Evolutionary conservation across 2,329 filamentous ascomycete genomes (phyloP), one percentile per base, ranked within the genome.

Genomic region (Arthrobotrys conoides): DNA sequence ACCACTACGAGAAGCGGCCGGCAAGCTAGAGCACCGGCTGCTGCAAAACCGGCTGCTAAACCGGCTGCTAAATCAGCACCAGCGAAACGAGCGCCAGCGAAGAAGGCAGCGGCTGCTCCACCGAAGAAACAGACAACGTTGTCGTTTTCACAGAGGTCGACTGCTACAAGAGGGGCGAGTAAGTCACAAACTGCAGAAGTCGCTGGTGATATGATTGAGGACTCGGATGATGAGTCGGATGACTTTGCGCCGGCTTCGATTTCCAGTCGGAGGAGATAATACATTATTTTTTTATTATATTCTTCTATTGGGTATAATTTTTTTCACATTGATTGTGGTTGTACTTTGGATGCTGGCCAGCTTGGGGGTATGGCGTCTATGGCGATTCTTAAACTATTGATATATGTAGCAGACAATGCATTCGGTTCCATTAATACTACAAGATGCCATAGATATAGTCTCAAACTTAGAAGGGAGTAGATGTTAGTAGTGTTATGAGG

Each of bases 41-140:
- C 55, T 1, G 81, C 82, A 44, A 80, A 78, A 41, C 83, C 84
- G 6, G 83, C 86, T 0, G 84, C 87, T 0, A 80, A 78, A 41
- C 83, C 84, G 6, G 83, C 86, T 0, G 84, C 87, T 0, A 65
- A 61, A 41, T 81, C 83, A 4, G 80, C 84, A 3, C 80, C 78
- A 12, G 80, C 82, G n/a, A 83, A 79, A 82, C 83, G 81, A 33
- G 77, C 81, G 30, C 63, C 80, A 0, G 80, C 83, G 10, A 84
- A 83, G 82, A 88, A 86, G 76, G 82, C 86, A 0, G 80, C 87
- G 2, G 82, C 84, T 24, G 24, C 72, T 5, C 57, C 65, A 30
- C 27, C 76, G 46, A 49, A 53, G n/a, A 70, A 70, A n/a, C 75
- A 78, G 27, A 72, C 75, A 2, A 78, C 68, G 9, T 5, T 78